Conservation (phyloP, 495 filamentous ascomycete species). For the Wilcoxina mikolae region DNA sequence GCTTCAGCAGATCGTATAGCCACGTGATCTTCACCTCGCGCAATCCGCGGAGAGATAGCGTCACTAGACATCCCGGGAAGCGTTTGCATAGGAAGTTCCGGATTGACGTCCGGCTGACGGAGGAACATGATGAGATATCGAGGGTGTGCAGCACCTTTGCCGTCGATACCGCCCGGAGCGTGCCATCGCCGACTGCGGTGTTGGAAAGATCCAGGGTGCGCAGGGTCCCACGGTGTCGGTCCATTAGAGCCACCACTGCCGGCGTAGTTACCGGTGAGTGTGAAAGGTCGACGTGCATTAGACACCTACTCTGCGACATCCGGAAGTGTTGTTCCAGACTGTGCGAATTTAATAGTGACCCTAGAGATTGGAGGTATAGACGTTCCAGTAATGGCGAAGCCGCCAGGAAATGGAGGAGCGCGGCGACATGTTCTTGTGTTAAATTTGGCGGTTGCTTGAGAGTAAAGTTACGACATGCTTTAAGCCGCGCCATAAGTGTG, state of each 20-base stretch:
- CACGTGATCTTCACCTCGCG: slow-evolving; percentile 20
- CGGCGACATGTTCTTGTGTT: slow-evolving; percentile 3
- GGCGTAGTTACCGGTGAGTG: slow-evolving; percentile 18
- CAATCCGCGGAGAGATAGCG: slow-evolving; percentile 14
- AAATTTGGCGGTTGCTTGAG: slow-evolving; percentile 9
- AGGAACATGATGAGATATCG: slow-evolving; percentile 14
- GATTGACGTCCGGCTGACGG: slow-evolving; percentile 10
- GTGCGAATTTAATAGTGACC: background rate
- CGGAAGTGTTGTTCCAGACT: slow-evolving; percentile 19
- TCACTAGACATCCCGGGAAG: slow-evolving; percentile 12
- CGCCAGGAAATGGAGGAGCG: slow-evolving; percentile 7
- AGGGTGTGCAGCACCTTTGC: slow-evolving; percentile 13
- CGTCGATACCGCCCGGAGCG: slow-evolving; percentile 18
- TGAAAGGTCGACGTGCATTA: slow-evolving; percentile 18
- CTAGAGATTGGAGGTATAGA: background rate
- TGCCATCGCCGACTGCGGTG: slow-evolving; percentile 20
- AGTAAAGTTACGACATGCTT: slow-evolving; percentile 13
- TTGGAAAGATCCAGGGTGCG: slow-evolving; percentile 13
- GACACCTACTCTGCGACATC: slow-evolving; percentile 1
- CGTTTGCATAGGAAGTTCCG: slow-evolving; percentile 17
- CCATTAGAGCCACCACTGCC: slow-evolving; percentile 16
- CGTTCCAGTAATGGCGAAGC: background rate
- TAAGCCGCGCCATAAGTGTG: slow-evolving; percentile 9
- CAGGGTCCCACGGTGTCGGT: slow-evolving; percentile 16
- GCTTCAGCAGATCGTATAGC: slow-evolving; percentile 18